Base-by-base conservation (phyloP, 371 early-diverging fungal species). In the Rhizopus stolonifer region DNA sequence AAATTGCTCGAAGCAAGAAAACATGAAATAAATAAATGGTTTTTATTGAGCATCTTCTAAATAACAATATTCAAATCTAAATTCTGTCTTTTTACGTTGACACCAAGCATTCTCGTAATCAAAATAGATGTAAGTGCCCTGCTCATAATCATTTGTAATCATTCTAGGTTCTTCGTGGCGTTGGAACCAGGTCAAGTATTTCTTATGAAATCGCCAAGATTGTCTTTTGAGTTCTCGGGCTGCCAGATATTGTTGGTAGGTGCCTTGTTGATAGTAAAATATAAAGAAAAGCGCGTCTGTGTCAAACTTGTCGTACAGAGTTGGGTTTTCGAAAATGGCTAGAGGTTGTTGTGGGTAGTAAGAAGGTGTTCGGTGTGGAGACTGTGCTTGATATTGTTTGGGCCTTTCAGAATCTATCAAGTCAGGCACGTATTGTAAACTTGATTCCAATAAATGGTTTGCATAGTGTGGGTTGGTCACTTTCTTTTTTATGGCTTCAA, bases 121-220 rank as follows among this genome's bases (percentile, higher is more conserved):
- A 80, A 99, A 99, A 79, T 97, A 99, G 46, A 98, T 85, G 69
- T 98, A 99, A 4, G 98, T 95, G 14, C 99, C 99, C 70, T 93
- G 91, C 70, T 99, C 99, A 78, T 93, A 98, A 62, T 97, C 95
- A 52, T 97, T 95, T 10, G 96, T 99, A 46, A 99, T 96, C 14
- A 87, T 83, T 66, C 87, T 91, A 19, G 99, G 99, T 73, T 99
- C 98, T 60, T 98, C 96, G 64, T 93, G 93, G 29, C 99, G 88
- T 70, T 99, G 99, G 80, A 99, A 99, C 99, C 99, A 99, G 19
- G 98, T 97, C 57, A 87, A 70, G 58, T 97, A 98, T 78, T 97
- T 96, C 69, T 96, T 98, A 74, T 99, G 99, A 73, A 96, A 99
- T 38, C 99, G 85, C 99, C 99, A 99, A 21, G 92, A 91, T 65